Conservation (phyloP, 1,139 yeast genomes). For the Yamadazyma spencermartinsiae region DNA sequence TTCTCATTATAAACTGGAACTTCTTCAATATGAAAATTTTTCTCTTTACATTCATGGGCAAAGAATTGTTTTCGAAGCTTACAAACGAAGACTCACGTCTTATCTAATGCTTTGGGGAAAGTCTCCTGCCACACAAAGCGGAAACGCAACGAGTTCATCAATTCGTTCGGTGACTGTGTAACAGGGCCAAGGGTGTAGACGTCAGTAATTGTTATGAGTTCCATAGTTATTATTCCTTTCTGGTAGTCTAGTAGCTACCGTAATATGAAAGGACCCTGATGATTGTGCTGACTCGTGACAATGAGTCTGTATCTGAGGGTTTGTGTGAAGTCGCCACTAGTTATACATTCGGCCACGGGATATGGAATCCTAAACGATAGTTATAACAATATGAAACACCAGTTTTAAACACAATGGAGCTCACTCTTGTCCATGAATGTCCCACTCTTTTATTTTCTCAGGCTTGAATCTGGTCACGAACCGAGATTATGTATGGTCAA, state of each 20-base stretch:
- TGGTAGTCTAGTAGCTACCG: not conserved
- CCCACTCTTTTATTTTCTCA: constrained; percentile 23
- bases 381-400: constrained; percentile 61
- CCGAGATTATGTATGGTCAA: constrained; percentile 59
- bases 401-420: constrained; percentile 84
- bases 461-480: constrained; percentile 24
- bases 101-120: constrained; percentile 79
- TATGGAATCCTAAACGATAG: constrained; percentile 66
- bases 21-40: constrained; percentile 10
- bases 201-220: not conserved
- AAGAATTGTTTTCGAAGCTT: constrained; percentile 88
- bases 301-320: not conserved
- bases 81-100: constrained; percentile 43
- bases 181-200: not conserved
- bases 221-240: not conserved
- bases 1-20: not conserved
- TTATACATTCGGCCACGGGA: constrained; percentile 60
- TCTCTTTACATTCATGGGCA: constrained; percentile 55
- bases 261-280: constrained; percentile 2
- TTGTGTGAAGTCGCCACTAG: not conserved
- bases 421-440: constrained; percentile 73
- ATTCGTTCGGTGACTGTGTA: constrained; percentile 23
- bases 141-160: constrained; percentile 54
- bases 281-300: not conserved
- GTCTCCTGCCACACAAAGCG: constrained; percentile 83